Evolutionary conservation across 768 basidiomycete species (phyloP).

Genomic region (Cubamyces lactineus): DNA sequence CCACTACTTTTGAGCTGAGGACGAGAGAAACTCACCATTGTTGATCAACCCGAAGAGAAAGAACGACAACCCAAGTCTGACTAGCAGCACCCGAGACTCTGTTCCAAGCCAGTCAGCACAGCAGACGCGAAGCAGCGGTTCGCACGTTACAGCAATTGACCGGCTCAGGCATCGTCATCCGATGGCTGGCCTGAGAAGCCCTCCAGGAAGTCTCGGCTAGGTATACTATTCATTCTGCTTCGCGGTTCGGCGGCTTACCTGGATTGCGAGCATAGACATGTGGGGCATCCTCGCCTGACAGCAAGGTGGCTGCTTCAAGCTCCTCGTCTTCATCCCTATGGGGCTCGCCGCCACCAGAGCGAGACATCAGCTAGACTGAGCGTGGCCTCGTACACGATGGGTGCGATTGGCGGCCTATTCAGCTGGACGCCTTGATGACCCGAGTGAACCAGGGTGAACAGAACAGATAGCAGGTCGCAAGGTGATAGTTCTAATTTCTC

Average conservation of each 20-base stretch:
- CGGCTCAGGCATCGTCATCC: neutral
- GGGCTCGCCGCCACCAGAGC: neutral
- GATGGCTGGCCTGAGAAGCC: neutral
- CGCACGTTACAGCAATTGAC: conserved; percentile 4
- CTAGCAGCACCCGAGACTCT: conserved; percentile 27
- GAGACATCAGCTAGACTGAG: too few species aligned
- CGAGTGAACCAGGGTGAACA: too few species aligned
- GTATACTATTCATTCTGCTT: neutral
- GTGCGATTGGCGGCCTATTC: too few species aligned
- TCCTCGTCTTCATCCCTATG: neutral
- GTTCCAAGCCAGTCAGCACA: neutral
- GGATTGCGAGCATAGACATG: neutral
- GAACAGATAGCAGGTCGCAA: too few species aligned
- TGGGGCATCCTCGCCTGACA: neutral
- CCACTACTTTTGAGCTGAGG: neutral
- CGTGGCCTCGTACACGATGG: too few species aligned
- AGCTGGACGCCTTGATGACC: too few species aligned
- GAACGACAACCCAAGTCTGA: conserved; percentile 64
- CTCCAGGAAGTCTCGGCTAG: neutral
- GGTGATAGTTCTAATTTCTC: too few species aligned
- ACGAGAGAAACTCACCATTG: conserved; percentile 60
- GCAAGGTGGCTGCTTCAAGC: neutral
- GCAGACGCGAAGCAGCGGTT: neutral
- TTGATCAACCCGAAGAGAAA: conserved; percentile 93
- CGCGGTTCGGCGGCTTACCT: neutral